Conservation (phyloP, 225 moss, liverwort and hornwort species). For the Antitrichia curtipendula region DNA sequence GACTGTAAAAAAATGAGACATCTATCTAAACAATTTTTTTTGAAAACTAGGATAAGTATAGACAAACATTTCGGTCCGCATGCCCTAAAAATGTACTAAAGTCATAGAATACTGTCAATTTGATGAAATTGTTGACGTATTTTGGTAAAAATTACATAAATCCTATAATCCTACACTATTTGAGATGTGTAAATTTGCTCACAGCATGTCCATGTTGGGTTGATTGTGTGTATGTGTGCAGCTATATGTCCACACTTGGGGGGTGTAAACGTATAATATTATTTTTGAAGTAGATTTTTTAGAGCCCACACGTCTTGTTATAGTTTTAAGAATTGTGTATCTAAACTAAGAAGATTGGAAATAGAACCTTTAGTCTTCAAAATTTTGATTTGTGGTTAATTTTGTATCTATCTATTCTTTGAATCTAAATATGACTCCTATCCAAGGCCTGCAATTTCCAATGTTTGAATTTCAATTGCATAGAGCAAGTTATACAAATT, state of each 20-base stretch:
- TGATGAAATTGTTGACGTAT: neutral
- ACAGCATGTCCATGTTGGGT: neutral
- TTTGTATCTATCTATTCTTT: too few relatives aligned
- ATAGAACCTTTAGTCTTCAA: too few relatives aligned
- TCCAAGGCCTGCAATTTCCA: rapidly evolving
- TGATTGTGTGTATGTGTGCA: neutral
- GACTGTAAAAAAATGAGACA: neutral
- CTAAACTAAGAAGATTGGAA: too few relatives aligned
- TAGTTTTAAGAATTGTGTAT: too few relatives aligned
- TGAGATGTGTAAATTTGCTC: neutral
- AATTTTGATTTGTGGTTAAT: too few relatives aligned
- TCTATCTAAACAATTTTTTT: neutral
- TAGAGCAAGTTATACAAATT: too few relatives aligned
- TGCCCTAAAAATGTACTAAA: neutral
- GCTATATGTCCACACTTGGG: slow-evolving; percentile 24
- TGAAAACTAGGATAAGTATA: neutral
- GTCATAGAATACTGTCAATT: neutral
- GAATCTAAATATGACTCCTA: too few relatives aligned
- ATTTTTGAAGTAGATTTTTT: too few relatives aligned
- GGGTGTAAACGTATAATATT: too few relatives aligned
- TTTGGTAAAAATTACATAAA: neutral
- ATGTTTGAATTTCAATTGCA: too few relatives aligned
- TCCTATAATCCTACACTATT: neutral
- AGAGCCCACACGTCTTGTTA: too few relatives aligned
- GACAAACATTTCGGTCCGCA: neutral